These are phyloP conservation scores for Aspergillus phoenicis DNA, from an alignment of 2,329 filamentous ascomycete species.

Conservation along the genomic window DNA sequence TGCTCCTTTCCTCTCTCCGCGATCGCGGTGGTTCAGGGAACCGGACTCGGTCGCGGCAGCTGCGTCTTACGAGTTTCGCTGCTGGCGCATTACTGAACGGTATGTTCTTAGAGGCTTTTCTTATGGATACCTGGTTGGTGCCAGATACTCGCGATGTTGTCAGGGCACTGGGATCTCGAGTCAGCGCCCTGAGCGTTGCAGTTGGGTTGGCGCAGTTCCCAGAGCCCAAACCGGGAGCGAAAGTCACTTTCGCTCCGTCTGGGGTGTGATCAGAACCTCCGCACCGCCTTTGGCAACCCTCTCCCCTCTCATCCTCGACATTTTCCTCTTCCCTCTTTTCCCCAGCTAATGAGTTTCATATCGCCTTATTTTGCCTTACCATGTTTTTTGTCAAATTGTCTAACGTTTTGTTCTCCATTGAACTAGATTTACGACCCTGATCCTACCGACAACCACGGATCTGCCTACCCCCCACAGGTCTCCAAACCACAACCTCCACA, in stretches of 20 bases:
- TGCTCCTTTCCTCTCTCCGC: constrained; percentile 12
- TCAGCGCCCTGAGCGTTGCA: constrained; percentile 7
- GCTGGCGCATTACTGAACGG: constrained; percentile 43
- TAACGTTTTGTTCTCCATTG: constrained; percentile 27
- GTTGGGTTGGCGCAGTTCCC: constrained; percentile 26
- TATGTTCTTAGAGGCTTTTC: constrained; percentile 33
- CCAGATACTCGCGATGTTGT: constrained; percentile 5
- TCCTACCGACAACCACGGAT: constrained; percentile 14
- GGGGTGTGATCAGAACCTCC: constrained; percentile 43
- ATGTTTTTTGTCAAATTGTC: constrained; percentile 13
- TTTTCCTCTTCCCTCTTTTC: constrained; percentile 8
- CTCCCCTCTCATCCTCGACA: constrained; percentile 23
- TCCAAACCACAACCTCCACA: constrained; percentile 22
- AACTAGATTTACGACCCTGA: constrained; percentile 21
- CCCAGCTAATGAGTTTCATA: constrained; percentile 2
- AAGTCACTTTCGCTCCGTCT: constrained; percentile 29
- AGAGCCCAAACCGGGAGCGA: constrained; percentile 25
- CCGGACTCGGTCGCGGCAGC: constrained; percentile 39
- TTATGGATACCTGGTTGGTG: constrained; percentile 12
- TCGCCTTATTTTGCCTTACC: background rate
- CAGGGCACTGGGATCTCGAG: background rate
- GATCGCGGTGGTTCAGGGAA: constrained; percentile 32
- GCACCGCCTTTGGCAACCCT: constrained; percentile 41
- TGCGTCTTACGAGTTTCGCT: constrained; percentile 32
- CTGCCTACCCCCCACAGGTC: constrained; percentile 20